A percentile compares a stretch with the other conserved stretches of the same genome.
These are phyloP conservation scores for Amyloporia xantha DNA, from an alignment of 768 basidiomycete species.

Conservation along the genomic window DNA sequence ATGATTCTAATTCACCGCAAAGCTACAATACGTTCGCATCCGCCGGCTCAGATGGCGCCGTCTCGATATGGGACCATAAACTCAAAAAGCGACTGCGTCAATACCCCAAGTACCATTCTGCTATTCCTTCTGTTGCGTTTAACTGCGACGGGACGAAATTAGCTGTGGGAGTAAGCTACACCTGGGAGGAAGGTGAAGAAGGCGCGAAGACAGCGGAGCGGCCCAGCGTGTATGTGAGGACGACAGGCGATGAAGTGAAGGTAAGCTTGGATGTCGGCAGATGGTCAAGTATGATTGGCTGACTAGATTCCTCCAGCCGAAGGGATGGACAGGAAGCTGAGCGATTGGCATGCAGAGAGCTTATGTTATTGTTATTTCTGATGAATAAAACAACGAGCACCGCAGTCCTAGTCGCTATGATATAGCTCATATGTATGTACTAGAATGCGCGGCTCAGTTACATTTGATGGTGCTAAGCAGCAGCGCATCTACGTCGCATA, in stretches of 20 bases:
- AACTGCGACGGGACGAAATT: slow-evolving; percentile 77
- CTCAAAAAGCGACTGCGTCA: slow-evolving; percentile 94
- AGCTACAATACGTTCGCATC: slow-evolving; percentile 94
- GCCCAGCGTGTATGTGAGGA: slow-evolving; percentile 55
- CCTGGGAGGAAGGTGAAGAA: slow-evolving; percentile 82
- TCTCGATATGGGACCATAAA: slow-evolving; percentile 96
- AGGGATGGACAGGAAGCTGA: slow-evolving; percentile 23
- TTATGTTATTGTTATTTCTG: background rate
- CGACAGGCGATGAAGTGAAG: slow-evolving; percentile 74
- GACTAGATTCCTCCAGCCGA: slow-evolving; percentile 16
- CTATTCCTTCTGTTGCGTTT: slow-evolving; percentile 78
- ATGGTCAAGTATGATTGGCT: background rate
- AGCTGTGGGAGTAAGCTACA: slow-evolving; percentile 82
- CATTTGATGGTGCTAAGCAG: too few relatives aligned
- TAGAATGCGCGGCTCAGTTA: too few relatives aligned
- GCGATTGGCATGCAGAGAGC: background rate
- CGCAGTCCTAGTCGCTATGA: too few relatives aligned
- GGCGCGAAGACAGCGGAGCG: slow-evolving; percentile 59
- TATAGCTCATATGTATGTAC: too few relatives aligned
- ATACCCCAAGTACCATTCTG: slow-evolving; percentile 69
- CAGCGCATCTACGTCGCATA: too few relatives aligned
- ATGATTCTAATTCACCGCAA: background rate
- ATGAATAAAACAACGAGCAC: background rate
- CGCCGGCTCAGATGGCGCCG: slow-evolving; percentile 88
- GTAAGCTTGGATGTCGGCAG: slow-evolving; percentile 29